These are phyloP conservation scores for Candida ortonii DNA, from an alignment of 805 yeast genomes.

Conservation along the genomic window DNA sequence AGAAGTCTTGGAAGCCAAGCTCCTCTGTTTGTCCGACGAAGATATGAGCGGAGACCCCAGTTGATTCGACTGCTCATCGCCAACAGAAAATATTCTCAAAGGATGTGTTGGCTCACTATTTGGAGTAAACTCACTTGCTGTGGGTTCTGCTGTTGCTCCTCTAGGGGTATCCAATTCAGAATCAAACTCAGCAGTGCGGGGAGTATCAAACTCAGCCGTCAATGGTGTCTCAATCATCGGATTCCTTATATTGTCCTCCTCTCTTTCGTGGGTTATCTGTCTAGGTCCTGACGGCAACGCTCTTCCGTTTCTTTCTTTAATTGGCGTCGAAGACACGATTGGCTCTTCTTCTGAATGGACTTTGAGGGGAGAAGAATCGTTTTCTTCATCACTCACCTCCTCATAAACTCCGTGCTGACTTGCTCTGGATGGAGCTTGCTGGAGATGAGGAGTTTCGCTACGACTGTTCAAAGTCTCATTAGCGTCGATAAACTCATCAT, in stretches of 20 bases:
- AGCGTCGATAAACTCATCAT: constrained; percentile 15
- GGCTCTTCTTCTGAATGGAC: constrained; percentile 4
- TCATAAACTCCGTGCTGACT: constrained; percentile 24
- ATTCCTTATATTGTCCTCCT: constrained; percentile 10
- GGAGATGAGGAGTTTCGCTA: constrained; percentile 8
- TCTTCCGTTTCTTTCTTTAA: too few species aligned
- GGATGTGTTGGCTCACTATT: constrained; percentile 19
- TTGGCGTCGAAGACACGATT: constrained; percentile 13
- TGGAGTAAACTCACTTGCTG: constrained; percentile 11
- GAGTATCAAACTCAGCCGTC: constrained; percentile 9
- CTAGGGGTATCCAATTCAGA: constrained; percentile 8
- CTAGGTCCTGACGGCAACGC: too few species aligned
- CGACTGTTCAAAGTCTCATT: constrained; percentile 10
- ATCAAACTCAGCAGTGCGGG: too few species aligned
- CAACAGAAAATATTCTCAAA: constrained; percentile 13
- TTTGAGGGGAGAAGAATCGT: constrained; percentile 1
- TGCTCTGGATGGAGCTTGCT: constrained; percentile 12
- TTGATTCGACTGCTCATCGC: constrained; percentile 4
- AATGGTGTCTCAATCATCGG: constrained; percentile 20
- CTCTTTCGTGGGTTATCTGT: too few species aligned
- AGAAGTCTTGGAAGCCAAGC: too few species aligned
- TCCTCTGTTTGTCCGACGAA: background rate
- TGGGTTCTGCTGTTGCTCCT: constrained; percentile 2
- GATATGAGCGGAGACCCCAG: constrained; percentile 19
- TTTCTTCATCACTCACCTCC: constrained; percentile 17